These are phyloP conservation scores for Nicotiana rustica DNA, from an alignment of 305 asterid species.

Conservation along the genomic window DNA sequence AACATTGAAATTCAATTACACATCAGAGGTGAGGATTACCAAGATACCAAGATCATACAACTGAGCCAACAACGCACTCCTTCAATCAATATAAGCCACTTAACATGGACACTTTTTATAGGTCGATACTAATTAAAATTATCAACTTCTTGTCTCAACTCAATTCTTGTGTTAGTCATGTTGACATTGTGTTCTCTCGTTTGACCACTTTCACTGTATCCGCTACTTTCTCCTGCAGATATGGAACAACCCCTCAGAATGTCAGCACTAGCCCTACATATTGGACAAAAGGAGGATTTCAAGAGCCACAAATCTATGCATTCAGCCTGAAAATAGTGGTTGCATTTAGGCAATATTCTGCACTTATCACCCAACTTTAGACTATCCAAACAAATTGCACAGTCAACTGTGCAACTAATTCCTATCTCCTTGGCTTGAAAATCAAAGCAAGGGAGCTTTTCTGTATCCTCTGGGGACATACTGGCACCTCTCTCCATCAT, in stretches of 20 bases:
- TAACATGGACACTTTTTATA: background rate
- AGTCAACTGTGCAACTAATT: constrained; percentile 48
- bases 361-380: constrained; percentile 62
- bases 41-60: too few species aligned
- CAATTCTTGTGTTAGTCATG: background rate
- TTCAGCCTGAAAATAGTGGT: constrained; percentile 65
- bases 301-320: constrained; percentile 74
- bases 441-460: constrained; percentile 64
- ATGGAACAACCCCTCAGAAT: background rate
- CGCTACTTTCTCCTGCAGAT: constrained; percentile 18
- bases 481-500: constrained; percentile 59
- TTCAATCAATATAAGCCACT: background rate
- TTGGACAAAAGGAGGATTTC: constrained; percentile 58
- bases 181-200: background rate
- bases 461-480: constrained; percentile 74
- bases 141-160: constrained; percentile 4
- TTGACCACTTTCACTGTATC: background rate
- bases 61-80: background rate
- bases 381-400: constrained; percentile 68
- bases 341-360: constrained; percentile 63
- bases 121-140: background rate
- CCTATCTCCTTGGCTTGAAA: constrained; percentile 55
- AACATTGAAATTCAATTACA: too few species aligned
- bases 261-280: constrained; percentile 51
- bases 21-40: too few species aligned